Base-by-base conservation (phyloP, 345 rosid species). In the Camelina hispida region DNA sequence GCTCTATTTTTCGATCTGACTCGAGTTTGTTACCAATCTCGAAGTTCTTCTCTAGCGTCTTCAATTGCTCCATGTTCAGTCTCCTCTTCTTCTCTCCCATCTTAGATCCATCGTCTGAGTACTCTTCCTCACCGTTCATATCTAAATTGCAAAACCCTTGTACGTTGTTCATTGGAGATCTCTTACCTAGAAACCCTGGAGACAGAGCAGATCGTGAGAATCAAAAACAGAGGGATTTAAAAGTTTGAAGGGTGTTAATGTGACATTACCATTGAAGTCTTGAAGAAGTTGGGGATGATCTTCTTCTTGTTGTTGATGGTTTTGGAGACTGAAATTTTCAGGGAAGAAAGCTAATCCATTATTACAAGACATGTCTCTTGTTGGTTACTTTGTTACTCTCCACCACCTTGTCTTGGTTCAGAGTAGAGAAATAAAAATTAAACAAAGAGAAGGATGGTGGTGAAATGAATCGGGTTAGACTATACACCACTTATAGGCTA, bases 51-150 rank as follows among this genome's bases (percentile, higher is more conserved):
- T 94, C 98, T 35, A 94, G 85, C 3, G 92, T 88, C 81, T 85
- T 91, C 28, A 91, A 87, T 55, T 94, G 98, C 46, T 88, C 98
- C 85, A 90, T 80, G 80, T 81, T 94, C 15, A 94, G 84, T 82
- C 97, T 86, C 83, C 95, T 90, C 81, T 91, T 94, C 87, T 94
- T 91, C 77, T 91, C 97, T 56, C 96, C 97, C 17, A 89, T 89
- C 66, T 88, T 96, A 63, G 95, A 94, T 44, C 96, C 96, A 77
- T 94, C 99, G 55, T 94, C 96, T 17, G 95, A 92, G 38, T 78
- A 78, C 38, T 92, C 99, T 62, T 92, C 97, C 47, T 87, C 92
- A 42, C 89, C 91, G 55, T 81, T 86, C 71, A 54, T 83, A 46
- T 86, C 88, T 68, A 85, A 83, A 35, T 68, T 68, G 44, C 79